Conservation (phyloP, 306 rosid species). For the Ormosia semicastrata region DNA sequence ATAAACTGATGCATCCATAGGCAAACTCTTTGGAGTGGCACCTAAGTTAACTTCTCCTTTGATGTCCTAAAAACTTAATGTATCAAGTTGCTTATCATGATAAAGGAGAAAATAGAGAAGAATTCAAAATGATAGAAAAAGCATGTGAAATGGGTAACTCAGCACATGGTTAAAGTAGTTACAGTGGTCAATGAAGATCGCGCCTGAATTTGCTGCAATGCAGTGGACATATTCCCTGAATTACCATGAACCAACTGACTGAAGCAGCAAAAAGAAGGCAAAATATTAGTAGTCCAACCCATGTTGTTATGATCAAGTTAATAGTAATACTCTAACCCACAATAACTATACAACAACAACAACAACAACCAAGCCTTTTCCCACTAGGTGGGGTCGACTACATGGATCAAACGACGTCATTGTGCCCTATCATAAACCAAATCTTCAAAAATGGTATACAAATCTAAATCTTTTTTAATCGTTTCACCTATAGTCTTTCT, state of each 20-base stretch:
- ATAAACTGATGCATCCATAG: conserved; percentile 79
- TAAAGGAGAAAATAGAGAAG: neutral
- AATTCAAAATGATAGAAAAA: conserved; percentile 10
- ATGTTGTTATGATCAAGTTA: conserved; percentile 18
- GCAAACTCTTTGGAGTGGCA: conserved; percentile 58
- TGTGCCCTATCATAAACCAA: too few species aligned
- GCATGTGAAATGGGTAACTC: neutral
- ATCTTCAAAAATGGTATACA: too few species aligned
- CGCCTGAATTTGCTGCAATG: conserved; percentile 78
- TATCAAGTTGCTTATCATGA: conserved; percentile 34
- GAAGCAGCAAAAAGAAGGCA: conserved; percentile 34
- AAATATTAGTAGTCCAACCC: conserved; percentile 17
- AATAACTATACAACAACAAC: too few species aligned
- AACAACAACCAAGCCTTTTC: too few species aligned
- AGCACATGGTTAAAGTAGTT: conserved; percentile 37
- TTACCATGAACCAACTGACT: conserved; percentile 81
- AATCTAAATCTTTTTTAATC: too few species aligned
- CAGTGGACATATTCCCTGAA: conserved; percentile 67
- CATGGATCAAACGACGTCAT: too few species aligned
- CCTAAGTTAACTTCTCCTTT: conserved; percentile 69
- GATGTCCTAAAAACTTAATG: conserved; percentile 57
- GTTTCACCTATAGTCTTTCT: too few species aligned
- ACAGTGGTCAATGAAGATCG: conserved; percentile 61
- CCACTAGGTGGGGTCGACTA: too few species aligned
- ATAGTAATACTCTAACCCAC: neutral